Evolutionary conservation across 176 grass and related monocot species (phyloP), one percentile per base, ranked within the genome.

Genomic region (Carex pumila): DNA sequence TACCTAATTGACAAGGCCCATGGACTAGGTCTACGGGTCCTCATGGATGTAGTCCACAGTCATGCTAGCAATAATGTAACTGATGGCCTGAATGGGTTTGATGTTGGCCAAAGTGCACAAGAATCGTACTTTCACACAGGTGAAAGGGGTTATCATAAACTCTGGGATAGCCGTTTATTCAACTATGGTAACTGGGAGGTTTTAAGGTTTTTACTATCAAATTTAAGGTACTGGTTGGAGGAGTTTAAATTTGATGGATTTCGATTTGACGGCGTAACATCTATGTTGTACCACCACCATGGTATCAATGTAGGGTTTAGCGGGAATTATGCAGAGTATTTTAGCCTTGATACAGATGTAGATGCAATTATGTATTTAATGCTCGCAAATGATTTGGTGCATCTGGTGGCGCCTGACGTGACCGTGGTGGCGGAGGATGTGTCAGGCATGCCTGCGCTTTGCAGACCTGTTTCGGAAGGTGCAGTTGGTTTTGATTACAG

Each of bases 161-260:
- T 95, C 12, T 99, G 96, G 96, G 96, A 99, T 85, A 95, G 91
- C n/a, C 86, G 96, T 65, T 78, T 98, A 39, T 98, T 98, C 84
- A 93, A 95, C 82, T 95, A 98, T 89, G 89, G 83, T 60, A 98
- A 95, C 29, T 98, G 96, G 93, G 96, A 98, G 83, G 96, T 99
- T 41, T 90, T 99, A 64, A 84, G 96, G 32, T 99, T 94, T 90
- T 89, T 95, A 85, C 91, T 99, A 72, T 99, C 96, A 32, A 99
- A 99, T 81, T 71, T 99, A 83, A 99, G 93, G 86, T 99, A 92
- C 87, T 99, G 96, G 96, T 71, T 99, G 79, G 91, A 95, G 0
- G 96, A 95, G 80, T 99, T 90, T 83, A 91, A 81, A 85, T 93
- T 99, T 65, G 96, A 99, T 74, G 96, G 96, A 79, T 99, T 99